These are phyloP conservation scores for Ploettnerulaceae sp. DNA, from an alignment of 2,329 filamentous ascomycete species.

Conservation along the genomic window DNA sequence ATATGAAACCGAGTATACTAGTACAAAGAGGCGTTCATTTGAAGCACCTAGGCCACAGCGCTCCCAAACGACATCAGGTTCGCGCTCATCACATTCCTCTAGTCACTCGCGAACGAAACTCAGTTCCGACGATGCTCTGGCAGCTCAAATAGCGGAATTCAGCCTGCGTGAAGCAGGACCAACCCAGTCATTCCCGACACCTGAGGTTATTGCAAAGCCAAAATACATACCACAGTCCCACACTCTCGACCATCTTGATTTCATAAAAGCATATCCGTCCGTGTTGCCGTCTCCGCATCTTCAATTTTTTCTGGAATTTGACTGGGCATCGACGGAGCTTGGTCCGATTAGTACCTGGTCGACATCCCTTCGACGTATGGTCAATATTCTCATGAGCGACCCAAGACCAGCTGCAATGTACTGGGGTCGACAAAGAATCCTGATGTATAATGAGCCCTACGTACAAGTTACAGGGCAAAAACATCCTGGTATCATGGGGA, in stretches of 20 bases:
- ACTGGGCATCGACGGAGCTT: constrained; percentile 41
- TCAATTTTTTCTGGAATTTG: constrained; percentile 33
- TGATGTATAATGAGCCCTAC: constrained; percentile 38
- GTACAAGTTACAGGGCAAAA: constrained; percentile 32
- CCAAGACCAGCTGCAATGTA: constrained; percentile 35
- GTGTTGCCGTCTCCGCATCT: constrained; percentile 23
- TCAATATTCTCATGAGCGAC: constrained; percentile 36
- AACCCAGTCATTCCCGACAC: constrained; percentile 7
- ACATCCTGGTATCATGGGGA: constrained; percentile 36
- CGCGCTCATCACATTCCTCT: neutral
- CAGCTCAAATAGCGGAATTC: constrained; percentile 15
- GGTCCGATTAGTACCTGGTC: constrained; percentile 40
- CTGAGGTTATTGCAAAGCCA: neutral
- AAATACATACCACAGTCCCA: constrained; percentile 2
- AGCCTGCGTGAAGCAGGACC: constrained; percentile 10
- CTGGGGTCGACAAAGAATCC: constrained; percentile 33
- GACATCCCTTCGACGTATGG: constrained; percentile 36
- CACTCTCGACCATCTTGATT: constrained; percentile 21
- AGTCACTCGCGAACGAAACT: neutral
- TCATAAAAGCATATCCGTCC: constrained; percentile 18
- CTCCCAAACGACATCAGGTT: constrained; percentile 8
- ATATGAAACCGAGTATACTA: constrained; percentile 4
- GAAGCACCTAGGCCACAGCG: constrained; percentile 4
- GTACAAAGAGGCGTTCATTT: constrained; percentile 6
- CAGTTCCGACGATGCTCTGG: constrained; percentile 7